Evolutionary conservation across 2,329 filamentous ascomycete species (phyloP).

Genomic region (Scedosporium boydii): DNA sequence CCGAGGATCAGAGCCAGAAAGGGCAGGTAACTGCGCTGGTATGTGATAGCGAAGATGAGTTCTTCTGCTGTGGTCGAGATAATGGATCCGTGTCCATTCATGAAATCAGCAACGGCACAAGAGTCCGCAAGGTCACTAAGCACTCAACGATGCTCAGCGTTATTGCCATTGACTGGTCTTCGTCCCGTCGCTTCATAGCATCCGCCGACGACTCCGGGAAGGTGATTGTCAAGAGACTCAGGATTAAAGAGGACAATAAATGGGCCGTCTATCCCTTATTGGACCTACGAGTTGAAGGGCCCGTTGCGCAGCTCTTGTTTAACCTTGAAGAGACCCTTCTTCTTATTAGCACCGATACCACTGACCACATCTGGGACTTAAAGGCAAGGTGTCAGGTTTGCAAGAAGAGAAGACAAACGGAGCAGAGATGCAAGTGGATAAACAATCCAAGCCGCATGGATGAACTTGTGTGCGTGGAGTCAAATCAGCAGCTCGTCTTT

Average conservation of each 20-base stretch:
- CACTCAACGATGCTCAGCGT: background rate
- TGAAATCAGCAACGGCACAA: background rate
- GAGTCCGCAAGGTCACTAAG: background rate
- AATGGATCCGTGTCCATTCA: slow-evolving; percentile 2
- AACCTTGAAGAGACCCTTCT: background rate
- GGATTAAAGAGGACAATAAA: background rate
- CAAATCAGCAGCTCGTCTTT: background rate
- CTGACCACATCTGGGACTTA: background rate
- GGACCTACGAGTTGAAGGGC: background rate
- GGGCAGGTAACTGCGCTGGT: background rate
- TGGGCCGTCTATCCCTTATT: background rate
- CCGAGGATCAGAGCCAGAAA: background rate
- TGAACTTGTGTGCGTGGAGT: background rate
- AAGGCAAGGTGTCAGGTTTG: background rate
- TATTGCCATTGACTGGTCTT: background rate
- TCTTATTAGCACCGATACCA: background rate
- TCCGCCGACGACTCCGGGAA: background rate
- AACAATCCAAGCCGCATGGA: background rate
- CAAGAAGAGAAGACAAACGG: background rate
- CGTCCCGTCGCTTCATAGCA: background rate
- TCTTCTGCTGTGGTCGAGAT: background rate
- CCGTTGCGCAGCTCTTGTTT: background rate
- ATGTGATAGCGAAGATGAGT: slow-evolving; percentile 1
- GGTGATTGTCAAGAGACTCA: background rate
- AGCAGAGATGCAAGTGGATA: background rate